Evolutionary conservation across 345 rosid genomes (phyloP).

Genomic region (Abelmoschus esculentus): DNA sequence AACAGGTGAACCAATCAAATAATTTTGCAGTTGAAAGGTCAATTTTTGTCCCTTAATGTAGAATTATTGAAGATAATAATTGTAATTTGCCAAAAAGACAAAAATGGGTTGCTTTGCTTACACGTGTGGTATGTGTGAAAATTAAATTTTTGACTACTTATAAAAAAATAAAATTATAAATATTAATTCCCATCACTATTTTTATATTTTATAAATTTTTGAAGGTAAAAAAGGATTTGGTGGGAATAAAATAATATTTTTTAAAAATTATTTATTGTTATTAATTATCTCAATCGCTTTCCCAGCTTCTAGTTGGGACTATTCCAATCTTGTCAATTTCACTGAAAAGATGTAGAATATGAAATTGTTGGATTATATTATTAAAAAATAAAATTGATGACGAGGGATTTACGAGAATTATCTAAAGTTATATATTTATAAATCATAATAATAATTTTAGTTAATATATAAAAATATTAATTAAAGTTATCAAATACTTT

Average conservation of each 20-base stretch:
- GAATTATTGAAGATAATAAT: conserved; percentile 13
- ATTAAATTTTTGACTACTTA: not conserved
- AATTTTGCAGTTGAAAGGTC: conserved; percentile 23
- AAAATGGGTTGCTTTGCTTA: conserved; percentile 13
- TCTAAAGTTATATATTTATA: not conserved
- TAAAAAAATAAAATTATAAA: not conserved
- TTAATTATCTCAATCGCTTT: conserved; percentile 19
- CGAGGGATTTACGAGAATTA: not conserved
- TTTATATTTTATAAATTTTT: not conserved
- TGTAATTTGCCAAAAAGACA: conserved; percentile 1
- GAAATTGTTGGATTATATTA: conserved; percentile 5
- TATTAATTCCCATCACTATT: not conserved
- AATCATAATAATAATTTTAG: not conserved
- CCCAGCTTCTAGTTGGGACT: conserved; percentile 21
- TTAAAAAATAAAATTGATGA: not conserved
- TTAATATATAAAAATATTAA: not conserved
- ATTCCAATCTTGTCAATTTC: conserved; percentile 29
- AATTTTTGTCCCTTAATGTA: conserved; percentile 10
- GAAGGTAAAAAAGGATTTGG: not conserved
- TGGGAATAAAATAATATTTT: not conserved
- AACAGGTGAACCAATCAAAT: conserved; percentile 7
- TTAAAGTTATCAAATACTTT: not conserved
- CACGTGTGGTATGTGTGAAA: conserved; percentile 8
- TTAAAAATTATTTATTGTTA: not conserved
- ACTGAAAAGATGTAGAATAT: conserved; percentile 12